Evolutionary conservation across 176 grass and related monocot species (phyloP), one percentile per base, ranked within the genome.

Genomic region (Carex pumila): DNA sequence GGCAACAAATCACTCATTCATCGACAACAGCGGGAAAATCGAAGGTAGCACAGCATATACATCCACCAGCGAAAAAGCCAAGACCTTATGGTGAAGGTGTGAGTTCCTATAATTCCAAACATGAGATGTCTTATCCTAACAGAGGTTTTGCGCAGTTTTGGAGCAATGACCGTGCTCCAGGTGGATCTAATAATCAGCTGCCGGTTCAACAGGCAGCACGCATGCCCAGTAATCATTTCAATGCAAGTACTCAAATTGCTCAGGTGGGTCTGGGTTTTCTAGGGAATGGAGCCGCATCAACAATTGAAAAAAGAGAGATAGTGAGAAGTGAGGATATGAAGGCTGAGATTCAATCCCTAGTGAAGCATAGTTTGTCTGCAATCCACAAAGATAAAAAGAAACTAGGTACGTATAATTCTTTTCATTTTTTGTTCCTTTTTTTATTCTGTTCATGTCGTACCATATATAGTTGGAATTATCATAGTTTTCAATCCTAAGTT

Each of bases 81-180:
- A 62, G 19, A 62, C 7, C 60, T 62, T 62, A 62, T 25, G 60
- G 60, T 22, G 19, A 62, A 29, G 19, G 19, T 62, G 19, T 62
- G 18, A 62, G 60, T 62, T 1, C 60, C n/a, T 18, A 62, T 22
- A 19, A 62, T 62, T 62, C 60, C 19, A 22, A 19, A 19, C 60
- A 62, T 22, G 19, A 25, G 60, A 0, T 62, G 60, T 21, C 60
- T 62, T 21, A 25, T 62, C 84, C 36, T 91, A 93, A 61, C 10
- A 64, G 73, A 87, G 87, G 77, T 82, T 94, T 54, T 87, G 86
- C 57, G 70, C 55, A 18, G 68, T 92, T 80, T 88, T 84, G 6
- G 66, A 89, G 52, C 57, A 79, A 0, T 87, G 91, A 52, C 57
- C 90, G 56, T 86, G 66, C 86, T 94, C 37, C 82, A 67, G 59